Base-by-base conservation (phyloP, 257 asterid species). In the Striga asiatica region DNA sequence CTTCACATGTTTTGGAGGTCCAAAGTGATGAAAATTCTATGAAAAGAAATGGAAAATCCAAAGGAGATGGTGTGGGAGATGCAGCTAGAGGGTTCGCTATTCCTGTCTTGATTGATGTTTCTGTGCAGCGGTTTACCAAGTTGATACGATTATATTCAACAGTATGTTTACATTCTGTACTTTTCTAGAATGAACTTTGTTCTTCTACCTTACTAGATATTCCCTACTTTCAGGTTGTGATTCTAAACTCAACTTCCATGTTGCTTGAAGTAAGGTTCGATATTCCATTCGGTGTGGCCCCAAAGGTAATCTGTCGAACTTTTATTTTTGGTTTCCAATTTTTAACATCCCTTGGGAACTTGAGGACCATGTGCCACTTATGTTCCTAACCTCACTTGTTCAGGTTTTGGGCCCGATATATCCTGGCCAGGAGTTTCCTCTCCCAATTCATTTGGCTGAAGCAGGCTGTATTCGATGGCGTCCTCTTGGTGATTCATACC, bases 31-130 rank as follows among this genome's bases (percentile, higher is more conserved):
- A 63, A 21, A 78, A 72, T 71, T 60, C 58, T 73, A 61, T 57
- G 17, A 64, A 68, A 64, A 74, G 70, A 46, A 66, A 50, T 71
- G 66, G 67, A 53, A 76, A 62, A 5, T 68, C 57, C 21, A 80
- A 77, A 58, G 78, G 66, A 47, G 78, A 62, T 62, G 65, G 64
- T 60, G 65, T 78, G 22, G 22, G 65, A 18, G 81, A 72, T 67
- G 70, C 69, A 66, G 61, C 43, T 51, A 68, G 64, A 54, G 93
- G 98, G 8, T 91, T 83, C 72, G 71, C 78, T 57, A 65, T 82
- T 81, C 98, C 98, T 66, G 94, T 91, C 9, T 96, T 91, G 66
- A 64, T 91, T 69, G 98, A 91, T 76, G 98, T 91, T 51, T 91
- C 96, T 67, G 81, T 86, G 18, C 94, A 87, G 68, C 75, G 73